Base-by-base conservation (phyloP, 140 eudicot species). In the Flaveria floridana region DNA sequence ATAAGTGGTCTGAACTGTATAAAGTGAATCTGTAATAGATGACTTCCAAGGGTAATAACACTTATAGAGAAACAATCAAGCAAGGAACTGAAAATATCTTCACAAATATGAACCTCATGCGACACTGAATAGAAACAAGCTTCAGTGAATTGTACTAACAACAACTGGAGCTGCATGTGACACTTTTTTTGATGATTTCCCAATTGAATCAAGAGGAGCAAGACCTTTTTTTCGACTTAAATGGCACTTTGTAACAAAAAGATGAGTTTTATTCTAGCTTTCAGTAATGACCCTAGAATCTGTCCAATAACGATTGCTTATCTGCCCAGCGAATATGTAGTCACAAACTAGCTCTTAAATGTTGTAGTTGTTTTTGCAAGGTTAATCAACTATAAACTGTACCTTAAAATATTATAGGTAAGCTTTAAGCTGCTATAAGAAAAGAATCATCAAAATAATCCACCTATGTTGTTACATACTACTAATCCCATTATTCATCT, bases 361-460 rank as follows among this genome's bases (percentile, higher is more conserved):
- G 21, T 15, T 63, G 68, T 11, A 14, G 68, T 28, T 63, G 19
- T 63, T 28, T 63, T 63, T 63, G 44, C 68, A 63, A 63, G 46
- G 5, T 28, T 28, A 63, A 63, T 63, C 20, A 55, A 63, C 13
- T 2, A 14, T 30, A 63, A 63, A 30, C 6, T 30, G 2, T 47
- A 28, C 47, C 21, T 28, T 63, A 30, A 26, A 12, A 11, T 63
- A 28, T 28, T 63, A 61, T 55, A 61, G 41, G 20, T 55, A 34
- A 55, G 6, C 51, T 26, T 26, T 65, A 48, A 18, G 39, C 50
- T 75, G 79, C 41, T 75, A 75, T 50, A 8, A 50, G 28, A 59
- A 50, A 64, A 48, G 42, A 64, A 28, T 50, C n/a, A 7, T 51
- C 25, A 63, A 63, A 20, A 13, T 30, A 15, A 30, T 68, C 14